Conservation (phyloP, 352 stramenopile genomes). For the Phytophthora pseudosyringae region DNA sequence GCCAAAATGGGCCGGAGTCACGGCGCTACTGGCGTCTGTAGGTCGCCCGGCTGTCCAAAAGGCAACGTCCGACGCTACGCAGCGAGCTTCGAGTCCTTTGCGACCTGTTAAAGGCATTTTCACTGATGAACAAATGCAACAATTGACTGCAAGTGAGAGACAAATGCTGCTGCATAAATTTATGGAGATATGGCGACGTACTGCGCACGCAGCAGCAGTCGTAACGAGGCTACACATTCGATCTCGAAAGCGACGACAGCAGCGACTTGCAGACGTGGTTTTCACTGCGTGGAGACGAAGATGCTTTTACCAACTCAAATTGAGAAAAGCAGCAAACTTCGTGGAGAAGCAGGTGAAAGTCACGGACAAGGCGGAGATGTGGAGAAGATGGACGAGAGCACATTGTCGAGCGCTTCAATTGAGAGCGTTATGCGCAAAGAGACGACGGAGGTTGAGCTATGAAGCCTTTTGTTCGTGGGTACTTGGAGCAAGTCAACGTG, state of each 20-base stretch:
- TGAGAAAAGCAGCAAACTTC: slow-evolving; percentile 1
- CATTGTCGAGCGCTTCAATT: slow-evolving; percentile 2
- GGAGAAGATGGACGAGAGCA: slow-evolving; percentile 20
- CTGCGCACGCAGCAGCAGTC: neutral
- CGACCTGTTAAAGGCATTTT: neutral
- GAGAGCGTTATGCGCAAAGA: slow-evolving; percentile 10
- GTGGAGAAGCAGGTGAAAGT: slow-evolving; percentile 2
- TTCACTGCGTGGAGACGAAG: slow-evolving; percentile 19
- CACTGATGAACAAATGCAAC: neutral
- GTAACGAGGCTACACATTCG: slow-evolving; percentile 21
- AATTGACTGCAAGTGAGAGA: slow-evolving; percentile 15
- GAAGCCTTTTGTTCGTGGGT: slow-evolving; percentile 27
- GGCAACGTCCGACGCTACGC: neutral
- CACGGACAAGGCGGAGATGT: neutral
- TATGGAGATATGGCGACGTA: slow-evolving; percentile 16
- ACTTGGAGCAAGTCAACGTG: neutral
- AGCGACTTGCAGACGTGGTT: slow-evolving; percentile 4
- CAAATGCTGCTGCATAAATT: slow-evolving; percentile 7
- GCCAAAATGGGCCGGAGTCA: slow-evolving; percentile 38
- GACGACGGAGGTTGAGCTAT: slow-evolving; percentile 5
- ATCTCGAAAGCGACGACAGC: slow-evolving; percentile 17
- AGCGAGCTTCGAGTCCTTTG: neutral
- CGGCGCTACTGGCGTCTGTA: slow-evolving; percentile 35
- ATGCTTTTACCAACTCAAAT: neutral
- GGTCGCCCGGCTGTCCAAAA: slow-evolving; percentile 5